These are phyloP conservation scores for Protomyces lactucae-debilis DNA, from an alignment of 1,139 yeast species.

Conservation along the genomic window DNA sequence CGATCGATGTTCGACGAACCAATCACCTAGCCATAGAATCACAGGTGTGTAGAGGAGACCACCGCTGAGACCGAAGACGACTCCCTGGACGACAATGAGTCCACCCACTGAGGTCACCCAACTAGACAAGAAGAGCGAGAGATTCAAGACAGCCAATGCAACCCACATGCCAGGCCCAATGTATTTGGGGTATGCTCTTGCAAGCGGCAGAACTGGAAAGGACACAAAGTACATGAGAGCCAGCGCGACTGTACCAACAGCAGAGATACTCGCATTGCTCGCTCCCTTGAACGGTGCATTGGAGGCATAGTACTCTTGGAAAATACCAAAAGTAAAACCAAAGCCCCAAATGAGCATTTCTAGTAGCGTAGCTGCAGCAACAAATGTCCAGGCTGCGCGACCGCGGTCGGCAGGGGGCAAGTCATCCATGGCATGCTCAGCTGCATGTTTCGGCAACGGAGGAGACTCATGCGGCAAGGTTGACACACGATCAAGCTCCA, in stretches of 20 bases:
- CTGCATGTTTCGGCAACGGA: neutral
- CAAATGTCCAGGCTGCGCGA: neutral
- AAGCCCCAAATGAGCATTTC: constrained; percentile 24
- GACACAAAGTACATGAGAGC: constrained; percentile 15
- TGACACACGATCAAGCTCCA: neutral
- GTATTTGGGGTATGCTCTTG: constrained; percentile 7
- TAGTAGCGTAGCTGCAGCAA: constrained; percentile 8
- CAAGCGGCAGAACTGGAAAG: constrained; percentile 4
- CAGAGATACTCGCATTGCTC: constrained; percentile 2
- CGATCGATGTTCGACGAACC: constrained; percentile 57
- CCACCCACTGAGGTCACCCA: constrained; percentile 10
- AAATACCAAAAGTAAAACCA: constrained; percentile 16
- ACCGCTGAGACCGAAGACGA: constrained; percentile 10
- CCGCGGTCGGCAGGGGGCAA: neutral
- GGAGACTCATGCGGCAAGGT: neutral
- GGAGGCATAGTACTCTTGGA: constrained; percentile 13
- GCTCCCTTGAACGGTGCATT: constrained; percentile 4
- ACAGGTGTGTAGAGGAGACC: constrained; percentile 16
- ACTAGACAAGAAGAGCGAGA: constrained; percentile 2
- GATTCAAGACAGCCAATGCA: neutral
- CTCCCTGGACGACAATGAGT: constrained; percentile 10
- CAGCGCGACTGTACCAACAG: constrained; percentile 15
- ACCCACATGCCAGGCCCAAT: constrained; percentile 19
- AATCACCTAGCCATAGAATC: constrained; percentile 34
- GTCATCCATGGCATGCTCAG: neutral